Conservation (phyloP, 2,329 filamentous ascomycete genomes). For the Camillea tinctor region DNA sequence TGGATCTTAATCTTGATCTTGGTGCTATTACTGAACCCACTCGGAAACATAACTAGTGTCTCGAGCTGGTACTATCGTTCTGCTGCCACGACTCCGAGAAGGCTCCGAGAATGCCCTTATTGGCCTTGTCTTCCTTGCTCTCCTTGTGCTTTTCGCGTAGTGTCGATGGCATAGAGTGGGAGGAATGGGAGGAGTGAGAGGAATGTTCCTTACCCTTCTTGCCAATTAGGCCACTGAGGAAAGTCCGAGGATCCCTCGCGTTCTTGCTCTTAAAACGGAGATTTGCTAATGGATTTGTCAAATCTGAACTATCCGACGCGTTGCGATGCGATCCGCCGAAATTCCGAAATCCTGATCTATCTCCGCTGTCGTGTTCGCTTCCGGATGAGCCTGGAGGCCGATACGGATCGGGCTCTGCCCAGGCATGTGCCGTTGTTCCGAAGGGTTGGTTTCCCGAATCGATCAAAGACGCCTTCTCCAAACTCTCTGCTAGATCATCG, state of each 20-base stretch:
- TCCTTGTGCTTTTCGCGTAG: slow-evolving; percentile 31
- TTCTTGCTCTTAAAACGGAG: slow-evolving; percentile 36
- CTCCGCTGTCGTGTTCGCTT: slow-evolving; percentile 42
- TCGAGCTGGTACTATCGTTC: slow-evolving; percentile 29
- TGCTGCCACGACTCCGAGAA: slow-evolving; percentile 33
- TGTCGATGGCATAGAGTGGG: slow-evolving; percentile 16
- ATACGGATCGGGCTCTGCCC: slow-evolving; percentile 35
- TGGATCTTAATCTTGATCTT: slow-evolving; percentile 4
- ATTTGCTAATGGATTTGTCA: slow-evolving; percentile 31
- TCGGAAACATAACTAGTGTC: slow-evolving; percentile 32
- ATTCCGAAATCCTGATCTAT: slow-evolving; percentile 20
- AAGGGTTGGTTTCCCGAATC: slow-evolving; percentile 39
- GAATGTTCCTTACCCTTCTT: slow-evolving; percentile 26
- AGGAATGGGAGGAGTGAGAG: neutral
- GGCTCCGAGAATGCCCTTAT: slow-evolving; percentile 26
- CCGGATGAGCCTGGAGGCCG: slow-evolving; percentile 50
- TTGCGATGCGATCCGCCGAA: slow-evolving; percentile 27
- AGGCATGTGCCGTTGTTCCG: slow-evolving; percentile 31
- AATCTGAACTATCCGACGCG: slow-evolving; percentile 32
- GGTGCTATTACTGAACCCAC: neutral
- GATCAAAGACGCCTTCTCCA: slow-evolving; percentile 44
- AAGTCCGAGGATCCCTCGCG: slow-evolving; percentile 39
- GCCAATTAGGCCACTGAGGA: slow-evolving; percentile 42
- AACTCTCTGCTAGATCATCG: slow-evolving; percentile 44
- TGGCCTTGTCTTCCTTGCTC: slow-evolving; percentile 28